Evolutionary conservation across 257 asterid species (phyloP), one percentile per base, ranked within the genome.

Genomic region (Solanum lycopersicoides): DNA sequence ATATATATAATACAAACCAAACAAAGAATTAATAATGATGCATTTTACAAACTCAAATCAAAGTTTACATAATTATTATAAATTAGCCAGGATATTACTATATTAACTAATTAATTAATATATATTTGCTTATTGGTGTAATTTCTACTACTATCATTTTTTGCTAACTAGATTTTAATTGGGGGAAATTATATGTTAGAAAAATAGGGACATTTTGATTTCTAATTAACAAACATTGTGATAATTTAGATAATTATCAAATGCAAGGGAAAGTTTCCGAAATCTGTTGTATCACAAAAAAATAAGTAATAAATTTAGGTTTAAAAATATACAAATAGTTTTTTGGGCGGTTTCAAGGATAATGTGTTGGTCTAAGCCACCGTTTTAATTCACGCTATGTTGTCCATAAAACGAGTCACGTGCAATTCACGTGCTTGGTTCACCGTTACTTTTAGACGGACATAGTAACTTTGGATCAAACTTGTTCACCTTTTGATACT

Each of bases 11-110:
- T n/a, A n/a, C n/a, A n/a, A n/a, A n/a, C n/a, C n/a, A n/a, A n/a
- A n/a, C n/a, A n/a, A n/a, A n/a, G n/a, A n/a, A n/a, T n/a, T n/a
- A n/a, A n/a, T n/a, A 16, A 1, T 53, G 9, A 1, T 0, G 63
- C 16, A 53, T 53, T 53, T 16, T 53, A 53, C 0, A 2, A 3
- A 53, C 60, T 16, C 23, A 0, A 53, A 47, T 4, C 16, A 0
- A 47, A 47, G 56, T 3, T 18, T 9, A 53, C 1, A 0, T 16
- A 53, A 0, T 6, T 53, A 6, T 53, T 53, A 6, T 53, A 53
- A 53, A 6, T 6, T 2, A 50, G 23, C 0, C 14, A 3, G 0
- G 0, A 1, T 53, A 6, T 16, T 15, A 0, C 1, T 53, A 16
- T 53, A 53, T 2, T 16, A 53, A 53, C 23, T 53, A 53, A 53